phyloP scores from a whole-genome alignment of 1,284 basidiomycete genomes.

The Rhodotorula glutinis region DNA sequence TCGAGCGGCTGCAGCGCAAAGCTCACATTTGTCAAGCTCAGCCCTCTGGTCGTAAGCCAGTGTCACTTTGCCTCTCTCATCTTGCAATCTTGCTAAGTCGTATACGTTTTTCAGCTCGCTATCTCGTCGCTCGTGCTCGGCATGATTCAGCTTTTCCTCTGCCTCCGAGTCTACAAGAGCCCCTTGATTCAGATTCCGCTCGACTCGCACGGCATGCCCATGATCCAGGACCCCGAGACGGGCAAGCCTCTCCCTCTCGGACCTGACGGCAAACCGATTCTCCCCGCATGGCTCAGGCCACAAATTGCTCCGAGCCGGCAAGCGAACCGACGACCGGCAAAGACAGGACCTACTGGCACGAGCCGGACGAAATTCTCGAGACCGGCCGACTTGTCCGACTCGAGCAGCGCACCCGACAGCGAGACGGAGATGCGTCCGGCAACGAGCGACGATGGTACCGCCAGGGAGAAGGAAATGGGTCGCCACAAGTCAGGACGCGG shows the following conservation, averaged over 20 bases:
- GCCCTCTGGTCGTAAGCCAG: slow-evolving; percentile 17
- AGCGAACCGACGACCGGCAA: too few relatives aligned
- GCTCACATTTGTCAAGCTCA: slow-evolving; percentile 12
- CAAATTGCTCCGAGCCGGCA: too few relatives aligned
- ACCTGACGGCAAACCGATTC: slow-evolving; percentile 10
- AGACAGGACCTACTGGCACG: too few relatives aligned
- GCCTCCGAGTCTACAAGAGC: slow-evolving; percentile 12
- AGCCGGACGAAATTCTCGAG: too few relatives aligned
- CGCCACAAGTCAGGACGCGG: too few relatives aligned
- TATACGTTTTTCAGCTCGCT: neutral
- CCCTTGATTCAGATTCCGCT: slow-evolving; percentile 26
- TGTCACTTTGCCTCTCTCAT: neutral
- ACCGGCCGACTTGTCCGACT: too few relatives aligned
- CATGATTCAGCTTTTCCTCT: slow-evolving; percentile 15
- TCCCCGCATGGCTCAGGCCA: slow-evolving; percentile 11
- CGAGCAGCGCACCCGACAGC: too few relatives aligned
- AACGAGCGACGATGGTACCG: too few relatives aligned
- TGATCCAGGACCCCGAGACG: slow-evolving; percentile 17
- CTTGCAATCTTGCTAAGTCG: neutral
- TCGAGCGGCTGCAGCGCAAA: slow-evolving; percentile 5
- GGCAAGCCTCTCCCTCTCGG: slow-evolving; percentile 17
- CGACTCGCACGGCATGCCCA: slow-evolving; percentile 21
- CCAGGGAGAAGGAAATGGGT: too few relatives aligned
- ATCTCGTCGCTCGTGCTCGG: slow-evolving; percentile 7
- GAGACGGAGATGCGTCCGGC: too few relatives aligned